A percentile compares a stretch with the other conserved stretches of the same genome.
Evolutionary conservation across 2,329 filamentous ascomycete genomes (phyloP).

Genomic region (Fonsecaea erecta): DNA sequence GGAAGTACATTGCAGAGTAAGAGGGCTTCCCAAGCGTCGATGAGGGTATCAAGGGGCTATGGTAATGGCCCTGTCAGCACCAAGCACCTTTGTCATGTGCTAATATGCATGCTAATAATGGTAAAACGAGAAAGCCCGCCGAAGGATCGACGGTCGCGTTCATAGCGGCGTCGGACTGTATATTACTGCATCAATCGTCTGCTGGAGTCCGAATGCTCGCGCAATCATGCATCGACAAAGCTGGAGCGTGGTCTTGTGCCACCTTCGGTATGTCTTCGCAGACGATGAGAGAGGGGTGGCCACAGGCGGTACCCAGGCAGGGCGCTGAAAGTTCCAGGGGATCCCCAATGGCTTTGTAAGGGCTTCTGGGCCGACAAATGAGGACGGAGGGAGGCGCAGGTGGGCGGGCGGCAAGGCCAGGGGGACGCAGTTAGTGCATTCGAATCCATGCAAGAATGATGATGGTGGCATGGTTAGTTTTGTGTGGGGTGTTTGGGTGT

Average conservation of each 20-base stretch:
- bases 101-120: conserved; percentile 2
- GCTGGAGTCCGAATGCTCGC: background rate
- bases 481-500: conserved; percentile 13
- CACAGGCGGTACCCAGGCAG: background rate
- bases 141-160: conserved; percentile 27
- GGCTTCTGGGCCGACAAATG: conserved; percentile 4
- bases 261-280: background rate
- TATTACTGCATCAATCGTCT: background rate
- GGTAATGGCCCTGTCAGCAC: conserved; percentile 15
- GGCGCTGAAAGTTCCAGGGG: conserved; percentile 7
- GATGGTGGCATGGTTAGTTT: conserved; percentile 11
- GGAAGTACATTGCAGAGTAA: conserved; percentile 18
- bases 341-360: conserved; percentile 1
- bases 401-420: conserved; percentile 7
- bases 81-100: conserved; percentile 3
- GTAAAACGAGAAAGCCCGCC: conserved; percentile 13
- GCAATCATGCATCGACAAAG: background rate
- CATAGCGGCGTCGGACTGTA: conserved; percentile 9
- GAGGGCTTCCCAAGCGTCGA: background rate
- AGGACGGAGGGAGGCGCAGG: conserved; percentile 7
- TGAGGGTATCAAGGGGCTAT: background rate
- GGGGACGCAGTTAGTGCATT: conserved; percentile 6
- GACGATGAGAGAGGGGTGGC: background rate
- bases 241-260: background rate
- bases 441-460: conserved; percentile 9